These are phyloP conservation scores for Mycena galopus DNA, from an alignment of 768 basidiomycete species.

Conservation along the genomic window DNA sequence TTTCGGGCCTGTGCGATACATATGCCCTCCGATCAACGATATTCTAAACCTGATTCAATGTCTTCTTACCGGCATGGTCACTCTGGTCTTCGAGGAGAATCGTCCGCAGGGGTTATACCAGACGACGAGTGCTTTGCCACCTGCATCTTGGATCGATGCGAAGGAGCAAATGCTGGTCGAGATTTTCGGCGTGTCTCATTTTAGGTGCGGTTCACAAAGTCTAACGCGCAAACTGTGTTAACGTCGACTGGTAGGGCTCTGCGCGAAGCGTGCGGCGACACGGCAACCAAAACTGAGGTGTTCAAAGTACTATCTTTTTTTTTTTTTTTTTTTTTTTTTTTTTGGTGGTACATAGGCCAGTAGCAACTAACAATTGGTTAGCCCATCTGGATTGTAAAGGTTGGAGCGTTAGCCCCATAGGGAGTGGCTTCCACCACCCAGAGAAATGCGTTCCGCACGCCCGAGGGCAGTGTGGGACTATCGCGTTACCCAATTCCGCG, in stretches of 20 bases:
- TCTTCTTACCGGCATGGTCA: slow-evolving; percentile 78
- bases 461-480: too few relatives aligned
- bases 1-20: slow-evolving; percentile 77
- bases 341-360: too few relatives aligned
- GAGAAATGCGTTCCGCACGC: too few relatives aligned
- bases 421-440: too few relatives aligned
- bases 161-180: slow-evolving; percentile 77
- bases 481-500: too few relatives aligned
- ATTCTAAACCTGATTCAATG: slow-evolving; percentile 79
- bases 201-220: slow-evolving; percentile 49
- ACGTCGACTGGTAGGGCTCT: slow-evolving; percentile 54
- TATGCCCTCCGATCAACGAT: slow-evolving; percentile 77
- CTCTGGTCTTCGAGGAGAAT: slow-evolving; percentile 81
- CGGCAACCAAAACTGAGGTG: slow-evolving; percentile 77
- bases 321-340: too few relatives aligned
- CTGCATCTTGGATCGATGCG: slow-evolving; percentile 80
- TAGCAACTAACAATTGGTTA: too few relatives aligned
- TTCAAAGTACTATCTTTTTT: too few relatives aligned
- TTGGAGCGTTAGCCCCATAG: too few relatives aligned
- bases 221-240: background rate
- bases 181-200: slow-evolving; percentile 81
- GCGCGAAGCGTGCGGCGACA: slow-evolving; percentile 80
- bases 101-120: slow-evolving; percentile 77
- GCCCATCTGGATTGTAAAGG: too few relatives aligned
- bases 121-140: slow-evolving; percentile 83